Evolutionary conservation across 2,329 filamentous ascomycete species (phyloP).

Genomic region (Claviceps pazoutovae): DNA sequence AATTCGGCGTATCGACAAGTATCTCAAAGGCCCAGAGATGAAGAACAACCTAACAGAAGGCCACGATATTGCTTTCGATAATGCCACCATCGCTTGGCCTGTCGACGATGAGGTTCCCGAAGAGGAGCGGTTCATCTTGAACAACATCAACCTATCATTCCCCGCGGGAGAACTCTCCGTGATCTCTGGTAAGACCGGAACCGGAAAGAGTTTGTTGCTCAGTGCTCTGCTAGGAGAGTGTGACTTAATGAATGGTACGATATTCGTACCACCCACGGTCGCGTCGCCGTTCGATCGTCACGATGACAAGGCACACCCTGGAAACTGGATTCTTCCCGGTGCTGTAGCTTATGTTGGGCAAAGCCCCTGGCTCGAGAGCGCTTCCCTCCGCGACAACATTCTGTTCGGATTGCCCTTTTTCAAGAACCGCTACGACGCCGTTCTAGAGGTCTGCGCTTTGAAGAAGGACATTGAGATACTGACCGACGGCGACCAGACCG

Average conservation of each 20-base stretch:
- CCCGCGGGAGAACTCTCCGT: constrained; percentile 56
- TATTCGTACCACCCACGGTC: constrained; percentile 37
- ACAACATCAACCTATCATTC: constrained; percentile 51
- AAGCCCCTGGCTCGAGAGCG: constrained; percentile 77
- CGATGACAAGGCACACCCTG: constrained; percentile 46
- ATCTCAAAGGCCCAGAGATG: constrained; percentile 54
- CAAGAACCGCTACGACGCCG: constrained; percentile 53
- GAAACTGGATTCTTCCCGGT: constrained; percentile 55
- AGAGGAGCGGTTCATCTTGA: constrained; percentile 49
- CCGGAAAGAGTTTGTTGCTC: constrained; percentile 63
- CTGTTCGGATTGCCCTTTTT: constrained; percentile 61
- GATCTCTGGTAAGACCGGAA: constrained; percentile 64
- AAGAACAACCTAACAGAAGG: constrained; percentile 38
- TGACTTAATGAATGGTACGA: constrained; percentile 49
- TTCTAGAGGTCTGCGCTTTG: constrained; percentile 58
- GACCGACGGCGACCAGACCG: constrained; percentile 61
- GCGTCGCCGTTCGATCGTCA: constrained; percentile 39
- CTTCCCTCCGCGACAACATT: constrained; percentile 65
- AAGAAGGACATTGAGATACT: constrained; percentile 65
- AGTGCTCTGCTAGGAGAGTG: constrained; percentile 63
- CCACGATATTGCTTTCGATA: constrained; percentile 48
- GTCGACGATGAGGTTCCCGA: constrained; percentile 45
- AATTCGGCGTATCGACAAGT: constrained; percentile 55
- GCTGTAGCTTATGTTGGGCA: constrained; percentile 65
- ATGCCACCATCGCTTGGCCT: constrained; percentile 62